Evolutionary conservation across 2,329 filamentous ascomycete species (phyloP).

Genomic region (Chrysoporthe cubensis): DNA sequence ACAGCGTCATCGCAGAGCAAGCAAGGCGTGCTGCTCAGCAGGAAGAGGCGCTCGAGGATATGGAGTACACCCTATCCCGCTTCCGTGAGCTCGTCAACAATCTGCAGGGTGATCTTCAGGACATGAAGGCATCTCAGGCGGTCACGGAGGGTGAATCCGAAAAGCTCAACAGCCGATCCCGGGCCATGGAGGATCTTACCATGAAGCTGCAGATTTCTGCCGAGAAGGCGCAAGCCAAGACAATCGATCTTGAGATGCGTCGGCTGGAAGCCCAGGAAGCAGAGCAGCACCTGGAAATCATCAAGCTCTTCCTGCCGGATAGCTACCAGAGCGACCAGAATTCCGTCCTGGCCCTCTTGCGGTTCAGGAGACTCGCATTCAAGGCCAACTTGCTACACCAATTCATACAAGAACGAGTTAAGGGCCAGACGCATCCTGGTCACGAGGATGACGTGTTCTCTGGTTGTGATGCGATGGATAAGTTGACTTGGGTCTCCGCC

Average conservation of each 20-base stretch:
- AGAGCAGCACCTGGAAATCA: constrained; percentile 82
- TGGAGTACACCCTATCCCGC: constrained; percentile 85
- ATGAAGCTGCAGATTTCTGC: constrained; percentile 90
- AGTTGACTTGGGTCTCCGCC: constrained; percentile 79
- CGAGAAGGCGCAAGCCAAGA: constrained; percentile 89
- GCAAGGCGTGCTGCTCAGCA: constrained; percentile 73
- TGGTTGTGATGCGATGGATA: constrained; percentile 81
- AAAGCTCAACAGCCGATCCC: constrained; percentile 83
- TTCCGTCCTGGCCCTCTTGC: constrained; percentile 84
- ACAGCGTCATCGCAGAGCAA: constrained; percentile 82
- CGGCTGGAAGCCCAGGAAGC: constrained; percentile 89
- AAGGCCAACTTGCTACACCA: constrained; percentile 80
- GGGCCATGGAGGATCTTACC: constrained; percentile 96
- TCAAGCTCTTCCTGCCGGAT: constrained; percentile 87
- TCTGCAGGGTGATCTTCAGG: constrained; percentile 83
- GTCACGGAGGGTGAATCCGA: constrained; percentile 92
- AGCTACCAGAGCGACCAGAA: constrained; percentile 79
- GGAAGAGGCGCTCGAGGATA: constrained; percentile 79
- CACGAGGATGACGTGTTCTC: constrained; percentile 79
- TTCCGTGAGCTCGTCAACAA: constrained; percentile 89
- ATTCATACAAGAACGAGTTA: constrained; percentile 79
- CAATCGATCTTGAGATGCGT: constrained; percentile 87
- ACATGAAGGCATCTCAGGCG: constrained; percentile 89
- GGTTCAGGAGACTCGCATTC: constrained; percentile 86
- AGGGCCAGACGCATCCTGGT: constrained; percentile 66